These are phyloP conservation scores for Psidium guajava DNA, from an alignment of 345 rosid genomes.

Conservation along the genomic window DNA sequence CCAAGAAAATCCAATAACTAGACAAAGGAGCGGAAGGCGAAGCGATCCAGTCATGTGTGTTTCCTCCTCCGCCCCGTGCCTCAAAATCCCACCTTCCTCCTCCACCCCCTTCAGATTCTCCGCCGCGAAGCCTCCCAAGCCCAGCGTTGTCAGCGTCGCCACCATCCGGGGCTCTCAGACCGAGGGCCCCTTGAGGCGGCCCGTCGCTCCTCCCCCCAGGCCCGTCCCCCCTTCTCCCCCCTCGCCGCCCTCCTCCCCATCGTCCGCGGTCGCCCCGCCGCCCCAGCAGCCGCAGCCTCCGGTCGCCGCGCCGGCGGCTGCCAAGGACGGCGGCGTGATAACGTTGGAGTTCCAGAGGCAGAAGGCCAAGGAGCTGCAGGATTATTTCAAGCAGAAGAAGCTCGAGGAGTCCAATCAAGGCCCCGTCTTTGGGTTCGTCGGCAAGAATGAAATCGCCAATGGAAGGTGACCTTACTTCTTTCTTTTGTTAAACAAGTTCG, in stretches of 20 bases:
- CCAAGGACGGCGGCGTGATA: slow-evolving; percentile 21
- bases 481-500: not conserved
- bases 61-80: slow-evolving; percentile 51
- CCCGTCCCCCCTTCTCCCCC: slow-evolving; percentile 9
- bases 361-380: slow-evolving; percentile 85
- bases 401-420: slow-evolving; percentile 79
- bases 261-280: slow-evolving; percentile 11
- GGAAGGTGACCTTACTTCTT: slow-evolving; percentile 46
- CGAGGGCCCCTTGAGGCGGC: slow-evolving; percentile 88
- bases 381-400: slow-evolving; percentile 79
- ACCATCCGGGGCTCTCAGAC: slow-evolving; percentile 60
- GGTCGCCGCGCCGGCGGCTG: slow-evolving; percentile 12
- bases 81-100: slow-evolving; percentile 48
- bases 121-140: slow-evolving; percentile 23
- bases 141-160: slow-evolving; percentile 20
- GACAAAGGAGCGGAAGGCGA: not conserved
- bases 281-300: slow-evolving; percentile 18
- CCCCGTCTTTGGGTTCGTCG: slow-evolving; percentile 82
- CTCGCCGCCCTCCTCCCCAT: slow-evolving; percentile 20
- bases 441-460: slow-evolving; percentile 81
- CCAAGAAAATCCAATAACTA: not conserved
- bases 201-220: slow-evolving; percentile 53
- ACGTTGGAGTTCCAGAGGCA: slow-evolving; percentile 89
- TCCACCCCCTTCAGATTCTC: slow-evolving; percentile 23
- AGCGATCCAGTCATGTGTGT: slow-evolving; percentile 31